These are phyloP conservation scores for Kitagawia praeruptora DNA, from an alignment of 129 eudicot species.

Conservation along the genomic window DNA sequence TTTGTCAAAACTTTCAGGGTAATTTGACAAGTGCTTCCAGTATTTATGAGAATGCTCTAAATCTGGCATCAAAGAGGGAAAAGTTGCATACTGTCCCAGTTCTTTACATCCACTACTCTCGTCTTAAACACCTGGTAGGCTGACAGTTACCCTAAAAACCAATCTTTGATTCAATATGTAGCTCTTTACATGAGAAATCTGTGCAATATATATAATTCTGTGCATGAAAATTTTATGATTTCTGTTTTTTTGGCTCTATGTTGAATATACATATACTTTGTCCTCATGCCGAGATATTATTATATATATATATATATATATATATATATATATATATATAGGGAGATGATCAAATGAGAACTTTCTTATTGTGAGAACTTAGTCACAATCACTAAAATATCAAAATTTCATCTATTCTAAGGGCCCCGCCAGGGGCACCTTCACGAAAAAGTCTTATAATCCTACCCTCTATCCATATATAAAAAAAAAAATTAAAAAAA, in stretches of 20 bases:
- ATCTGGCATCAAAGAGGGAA: slow-evolving; percentile 45
- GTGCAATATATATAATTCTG: background rate
- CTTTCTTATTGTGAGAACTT: too few species aligned
- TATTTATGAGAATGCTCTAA: slow-evolving; percentile 61
- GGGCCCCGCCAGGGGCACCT: too few species aligned
- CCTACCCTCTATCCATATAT: too few species aligned
- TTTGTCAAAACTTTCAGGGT: slow-evolving; percentile 45
- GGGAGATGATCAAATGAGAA: too few species aligned
- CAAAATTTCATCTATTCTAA: too few species aligned
- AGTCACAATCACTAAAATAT: too few species aligned
- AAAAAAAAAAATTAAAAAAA: too few species aligned
- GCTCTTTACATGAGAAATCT: background rate
- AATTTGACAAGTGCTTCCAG: slow-evolving; percentile 53
- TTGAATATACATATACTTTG: background rate
- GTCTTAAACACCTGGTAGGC: slow-evolving; percentile 66
- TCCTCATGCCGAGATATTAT: too few species aligned
- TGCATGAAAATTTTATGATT: background rate
- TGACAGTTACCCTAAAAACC: slow-evolving; percentile 28
- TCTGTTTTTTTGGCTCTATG: background rate
- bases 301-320: too few species aligned
- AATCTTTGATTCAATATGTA: too few species aligned
- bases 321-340: too few species aligned
- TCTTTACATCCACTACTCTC: slow-evolving; percentile 56
- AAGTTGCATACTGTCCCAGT: slow-evolving; percentile 41
- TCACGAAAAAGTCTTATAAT: too few species aligned